Conservation (phyloP, 306 rosid species). For the Luffa acutangula region DNA sequence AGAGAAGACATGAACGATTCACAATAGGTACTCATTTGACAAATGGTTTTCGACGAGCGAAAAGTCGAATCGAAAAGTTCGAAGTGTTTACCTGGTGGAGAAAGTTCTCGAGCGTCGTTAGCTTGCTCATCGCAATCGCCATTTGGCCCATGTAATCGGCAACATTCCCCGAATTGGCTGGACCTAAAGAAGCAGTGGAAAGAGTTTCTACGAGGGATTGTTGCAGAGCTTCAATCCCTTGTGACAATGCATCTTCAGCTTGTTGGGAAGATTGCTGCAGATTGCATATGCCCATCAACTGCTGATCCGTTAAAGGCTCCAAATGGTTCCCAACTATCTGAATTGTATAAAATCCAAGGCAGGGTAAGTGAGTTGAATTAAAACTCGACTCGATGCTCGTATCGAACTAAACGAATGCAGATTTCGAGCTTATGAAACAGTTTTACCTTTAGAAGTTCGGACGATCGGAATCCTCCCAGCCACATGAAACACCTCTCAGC, state of each 20-base stretch:
- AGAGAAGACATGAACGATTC: background rate
- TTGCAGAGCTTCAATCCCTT: conserved; percentile 90
- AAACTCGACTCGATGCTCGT: background rate
- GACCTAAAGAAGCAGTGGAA: conserved; percentile 36
- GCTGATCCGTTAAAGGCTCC: conserved; percentile 64
- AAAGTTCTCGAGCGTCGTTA: conserved; percentile 65
- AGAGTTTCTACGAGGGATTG: conserved; percentile 74
- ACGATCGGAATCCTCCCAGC: conserved; percentile 81
- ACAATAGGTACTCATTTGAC: background rate
- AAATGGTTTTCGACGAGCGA: background rate
- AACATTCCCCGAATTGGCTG: conserved; percentile 45
- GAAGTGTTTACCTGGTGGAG: conserved; percentile 46
- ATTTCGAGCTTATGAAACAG: no score
- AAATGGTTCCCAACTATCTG: conserved; percentile 79
- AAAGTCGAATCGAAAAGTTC: background rate
- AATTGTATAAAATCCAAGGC: conserved; percentile 6
- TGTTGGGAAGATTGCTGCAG: conserved; percentile 77
- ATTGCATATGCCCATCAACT: conserved; percentile 65
- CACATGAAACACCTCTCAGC: conserved; percentile 89
- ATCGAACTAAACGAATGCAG: background rate
- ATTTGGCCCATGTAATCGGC: conserved; percentile 90
- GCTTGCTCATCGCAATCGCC: conserved; percentile 88
- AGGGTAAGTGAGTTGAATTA: background rate
- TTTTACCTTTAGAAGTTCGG: conserved; percentile 81
- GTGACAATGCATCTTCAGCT: conserved; percentile 87